Evolutionary conservation across 2,329 filamentous ascomycete genomes (phyloP).

Genomic region (Diaporthe aspalathi): DNA sequence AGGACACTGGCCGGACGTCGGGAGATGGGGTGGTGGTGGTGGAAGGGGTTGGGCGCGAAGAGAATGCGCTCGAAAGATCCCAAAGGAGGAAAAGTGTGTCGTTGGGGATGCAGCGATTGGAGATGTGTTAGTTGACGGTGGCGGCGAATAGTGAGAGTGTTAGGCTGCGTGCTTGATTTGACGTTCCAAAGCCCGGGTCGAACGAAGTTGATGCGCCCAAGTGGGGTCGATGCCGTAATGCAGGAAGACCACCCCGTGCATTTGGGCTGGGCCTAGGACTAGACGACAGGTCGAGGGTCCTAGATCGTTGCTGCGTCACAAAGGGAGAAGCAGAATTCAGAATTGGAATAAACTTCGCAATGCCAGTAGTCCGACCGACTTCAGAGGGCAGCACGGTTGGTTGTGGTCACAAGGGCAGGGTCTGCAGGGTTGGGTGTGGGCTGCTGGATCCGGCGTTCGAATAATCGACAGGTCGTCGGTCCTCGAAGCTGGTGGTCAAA

Average conservation of each 20-base stretch:
- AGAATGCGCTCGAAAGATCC: slow-evolving; percentile 20
- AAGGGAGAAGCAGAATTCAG: background rate
- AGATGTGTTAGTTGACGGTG: slow-evolving; percentile 12
- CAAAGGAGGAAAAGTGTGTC: background rate
- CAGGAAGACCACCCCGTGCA: slow-evolving; percentile 21
- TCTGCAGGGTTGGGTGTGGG: background rate
- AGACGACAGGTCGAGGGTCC: slow-evolving; percentile 22
- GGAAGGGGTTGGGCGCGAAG: slow-evolving; percentile 10
- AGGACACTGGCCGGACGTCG: slow-evolving; percentile 49
- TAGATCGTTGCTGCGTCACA: slow-evolving; percentile 8
- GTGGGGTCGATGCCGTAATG: slow-evolving; percentile 38
- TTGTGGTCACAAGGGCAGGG: slow-evolving; percentile 24
- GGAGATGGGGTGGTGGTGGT: background rate
- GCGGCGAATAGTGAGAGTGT: slow-evolving; percentile 15
- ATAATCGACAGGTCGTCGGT: background rate
- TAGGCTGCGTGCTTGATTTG: slow-evolving; percentile 25
- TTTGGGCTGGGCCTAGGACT: slow-evolving; percentile 10
- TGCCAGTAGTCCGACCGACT: background rate
- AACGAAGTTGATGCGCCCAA: slow-evolving; percentile 36
- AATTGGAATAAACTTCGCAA: background rate
- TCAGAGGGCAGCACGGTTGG: background rate
- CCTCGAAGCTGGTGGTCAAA: slow-evolving; percentile 26
- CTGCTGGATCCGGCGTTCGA: slow-evolving; percentile 25
- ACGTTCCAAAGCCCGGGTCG: slow-evolving; percentile 12
- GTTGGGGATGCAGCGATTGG: background rate